These are phyloP conservation scores for Yamadazyma diddensiae DNA, from an alignment of 1,139 yeast species.

Conservation along the genomic window DNA sequence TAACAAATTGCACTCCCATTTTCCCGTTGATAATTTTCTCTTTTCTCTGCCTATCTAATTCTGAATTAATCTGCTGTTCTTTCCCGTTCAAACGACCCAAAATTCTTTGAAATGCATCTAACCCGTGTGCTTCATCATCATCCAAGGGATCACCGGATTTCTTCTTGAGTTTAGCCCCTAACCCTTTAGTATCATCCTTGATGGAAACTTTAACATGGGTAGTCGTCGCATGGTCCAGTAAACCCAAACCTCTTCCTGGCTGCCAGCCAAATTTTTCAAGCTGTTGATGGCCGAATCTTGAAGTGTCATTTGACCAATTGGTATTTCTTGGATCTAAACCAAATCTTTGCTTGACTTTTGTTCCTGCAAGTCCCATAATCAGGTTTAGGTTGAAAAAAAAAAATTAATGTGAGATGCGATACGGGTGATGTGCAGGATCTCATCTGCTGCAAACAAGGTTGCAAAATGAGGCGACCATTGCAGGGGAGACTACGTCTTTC, in stretches of 20 bases:
- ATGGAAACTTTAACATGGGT: constrained; percentile 79
- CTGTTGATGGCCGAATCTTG: constrained; percentile 85
- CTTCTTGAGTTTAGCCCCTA: constrained; percentile 75
- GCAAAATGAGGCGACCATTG: no score
- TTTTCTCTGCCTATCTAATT: constrained; percentile 62
- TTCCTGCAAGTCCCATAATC: constrained; percentile 85
- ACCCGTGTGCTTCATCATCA: constrained; percentile 85
- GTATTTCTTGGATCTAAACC: constrained; percentile 94
- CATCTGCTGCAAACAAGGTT: no score
- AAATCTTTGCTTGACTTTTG: constrained; percentile 77
- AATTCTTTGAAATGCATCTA: constrained; percentile 89
- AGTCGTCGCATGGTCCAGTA: constrained; percentile 60
- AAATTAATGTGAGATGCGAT: constrained; percentile 11
- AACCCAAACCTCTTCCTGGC: constrained; percentile 87
- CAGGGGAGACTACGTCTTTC: no score
- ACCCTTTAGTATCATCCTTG: constrained; percentile 79
- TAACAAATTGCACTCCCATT: constrained; percentile 84
- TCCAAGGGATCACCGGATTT: constrained; percentile 53
- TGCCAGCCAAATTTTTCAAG: constrained; percentile 84
- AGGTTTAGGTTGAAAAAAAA: background rate
- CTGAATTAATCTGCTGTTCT: constrained; percentile 56
- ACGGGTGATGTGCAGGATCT: no score
- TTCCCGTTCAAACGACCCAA: constrained; percentile 83
- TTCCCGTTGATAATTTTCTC: constrained; percentile 71
- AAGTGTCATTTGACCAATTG: constrained; percentile 86